Conservation (phyloP, 768 basidiomycete species). For the Lenzites betulinus region DNA sequence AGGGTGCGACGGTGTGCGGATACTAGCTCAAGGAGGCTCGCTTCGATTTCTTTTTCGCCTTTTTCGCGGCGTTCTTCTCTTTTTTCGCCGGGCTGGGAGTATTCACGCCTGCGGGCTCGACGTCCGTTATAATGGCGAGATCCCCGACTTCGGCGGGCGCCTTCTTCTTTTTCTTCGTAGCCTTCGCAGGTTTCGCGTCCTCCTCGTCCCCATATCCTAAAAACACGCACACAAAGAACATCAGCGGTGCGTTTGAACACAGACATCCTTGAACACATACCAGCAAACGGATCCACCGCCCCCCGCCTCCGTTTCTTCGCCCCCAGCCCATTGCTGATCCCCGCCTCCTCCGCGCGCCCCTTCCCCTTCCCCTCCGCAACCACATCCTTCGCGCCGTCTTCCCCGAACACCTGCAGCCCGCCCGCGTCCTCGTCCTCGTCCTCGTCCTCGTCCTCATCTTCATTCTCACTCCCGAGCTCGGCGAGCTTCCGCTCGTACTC, state of each 20-base stretch:
- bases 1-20: neutral
- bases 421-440: conserved; percentile 44
- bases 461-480: conserved; percentile 45
- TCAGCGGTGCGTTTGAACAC: too few species aligned
- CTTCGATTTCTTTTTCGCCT: conserved; percentile 38
- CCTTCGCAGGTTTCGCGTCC: conserved; percentile 4
- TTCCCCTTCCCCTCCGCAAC: conserved; percentile 28
- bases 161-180: conserved; percentile 14
- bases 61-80: conserved; percentile 35
- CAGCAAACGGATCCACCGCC: conserved; percentile 66
- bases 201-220: conserved; percentile 38
- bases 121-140: conserved; percentile 16
- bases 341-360: conserved; percentile 14
- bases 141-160: conserved; percentile 12
- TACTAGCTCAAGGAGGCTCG: conserved; percentile 10
- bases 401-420: conserved; percentile 40
- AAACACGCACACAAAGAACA: conserved; percentile 17
- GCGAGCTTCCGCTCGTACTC: conserved; percentile 60
- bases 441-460: conserved; percentile 41
- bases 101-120: conserved; percentile 11
- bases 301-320: conserved; percentile 51
- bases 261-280: conserved; percentile 44
- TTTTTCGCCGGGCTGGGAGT: conserved; percentile 29
- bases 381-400: conserved; percentile 29
- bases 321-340: neutral